Percentiles rank a stretch among this genome's conserved stretches.
Conservation (phyloP, 192 early-diverging fungal genomes). For the Coemansia sp. region DNA sequence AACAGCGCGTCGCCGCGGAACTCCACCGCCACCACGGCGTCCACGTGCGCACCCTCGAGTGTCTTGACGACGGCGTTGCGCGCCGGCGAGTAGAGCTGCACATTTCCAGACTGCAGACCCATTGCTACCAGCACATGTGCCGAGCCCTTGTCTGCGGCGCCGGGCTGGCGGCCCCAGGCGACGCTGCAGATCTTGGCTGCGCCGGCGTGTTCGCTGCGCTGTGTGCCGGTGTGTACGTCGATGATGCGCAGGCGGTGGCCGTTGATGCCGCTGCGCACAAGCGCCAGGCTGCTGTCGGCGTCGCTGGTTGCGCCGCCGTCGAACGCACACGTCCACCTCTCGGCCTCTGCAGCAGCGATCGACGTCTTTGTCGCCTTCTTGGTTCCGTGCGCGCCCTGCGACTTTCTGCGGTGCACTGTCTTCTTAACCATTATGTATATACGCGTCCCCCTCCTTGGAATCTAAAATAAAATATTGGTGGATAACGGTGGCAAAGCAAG, state of each 20-base stretch:
- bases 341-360: not conserved
- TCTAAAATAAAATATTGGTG: too few species aligned
- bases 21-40: not conserved
- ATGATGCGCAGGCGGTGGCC: conserved; percentile 40
- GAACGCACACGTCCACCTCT: conserved; percentile 37
- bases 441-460: too few species aligned
- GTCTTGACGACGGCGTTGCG: conserved; percentile 29
- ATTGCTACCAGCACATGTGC: conserved; percentile 18
- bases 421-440: conserved; percentile 25
- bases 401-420: conserved; percentile 41
- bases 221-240: conserved; percentile 41
- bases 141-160: not conserved
- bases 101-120: conserved; percentile 23
- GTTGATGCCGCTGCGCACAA: conserved; percentile 36
- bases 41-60: conserved; percentile 15
- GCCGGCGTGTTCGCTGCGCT: conserved; percentile 38
- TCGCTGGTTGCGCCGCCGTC: conserved; percentile 10
- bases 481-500: too few species aligned
- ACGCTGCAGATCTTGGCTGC: conserved; percentile 18
- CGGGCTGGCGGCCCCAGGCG: conserved; percentile 15
- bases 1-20: conserved; percentile 10
- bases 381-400: conserved; percentile 2
- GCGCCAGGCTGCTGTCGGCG: conserved; percentile 26
- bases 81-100: conserved; percentile 50
- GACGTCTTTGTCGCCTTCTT: conserved; percentile 12